Conservation (phyloP, 352 stramenopile species). For the Phytophthora rubi region DNA sequence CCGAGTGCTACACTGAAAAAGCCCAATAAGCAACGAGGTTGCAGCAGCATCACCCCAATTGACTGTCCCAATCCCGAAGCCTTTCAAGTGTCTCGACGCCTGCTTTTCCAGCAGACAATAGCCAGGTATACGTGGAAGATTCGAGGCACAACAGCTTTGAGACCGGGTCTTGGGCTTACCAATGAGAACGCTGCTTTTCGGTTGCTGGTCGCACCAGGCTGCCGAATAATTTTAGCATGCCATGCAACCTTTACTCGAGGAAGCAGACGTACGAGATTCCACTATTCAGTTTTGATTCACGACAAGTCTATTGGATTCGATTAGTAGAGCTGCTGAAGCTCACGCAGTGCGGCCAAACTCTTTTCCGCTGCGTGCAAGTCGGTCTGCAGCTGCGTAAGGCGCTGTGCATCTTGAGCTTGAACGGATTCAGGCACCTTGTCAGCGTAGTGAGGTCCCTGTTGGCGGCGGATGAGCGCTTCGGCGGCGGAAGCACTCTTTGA, state of each 20-base stretch:
- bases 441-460: conserved; percentile 55
- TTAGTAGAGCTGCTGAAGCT: conserved; percentile 70
- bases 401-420: conserved; percentile 64
- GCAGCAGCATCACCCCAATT: not conserved
- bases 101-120: too few relatives aligned
- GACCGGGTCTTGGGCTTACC: too few relatives aligned
- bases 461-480: conserved; percentile 51
- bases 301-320: conserved; percentile 14
- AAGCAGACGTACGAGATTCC: too few relatives aligned
- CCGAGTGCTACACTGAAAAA: not conserved
- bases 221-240: too few relatives aligned
- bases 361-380: conserved; percentile 58
- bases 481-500: conserved; percentile 60
- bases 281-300: not conserved
- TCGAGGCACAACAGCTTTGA: too few relatives aligned
- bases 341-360: conserved; percentile 57
- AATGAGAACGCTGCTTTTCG: too few relatives aligned
- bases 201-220: too few relatives aligned
- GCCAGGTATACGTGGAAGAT: too few relatives aligned
- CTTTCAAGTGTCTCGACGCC: too few relatives aligned
- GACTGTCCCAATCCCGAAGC: too few relatives aligned
- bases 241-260: too few relatives aligned
- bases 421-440: conserved; percentile 72
- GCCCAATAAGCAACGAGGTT: not conserved
- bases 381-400: conserved; percentile 60